Evolutionary conservation across 176 grass and related monocot genomes (phyloP), one percentile per base, ranked within the genome.

Genomic region (Phyllostachys edulis): DNA sequence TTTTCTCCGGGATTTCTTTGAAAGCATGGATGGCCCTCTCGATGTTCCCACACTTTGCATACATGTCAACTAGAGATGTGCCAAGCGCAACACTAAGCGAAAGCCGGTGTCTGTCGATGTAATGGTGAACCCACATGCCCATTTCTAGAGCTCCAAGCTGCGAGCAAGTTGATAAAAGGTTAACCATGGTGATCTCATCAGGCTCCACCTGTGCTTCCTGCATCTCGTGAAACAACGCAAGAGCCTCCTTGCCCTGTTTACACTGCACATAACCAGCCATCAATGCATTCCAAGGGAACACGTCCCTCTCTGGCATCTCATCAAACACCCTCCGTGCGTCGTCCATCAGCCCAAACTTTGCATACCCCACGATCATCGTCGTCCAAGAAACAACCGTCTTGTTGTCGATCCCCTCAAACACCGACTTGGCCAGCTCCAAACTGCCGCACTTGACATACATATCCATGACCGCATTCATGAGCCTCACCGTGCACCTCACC

Each of bases 61-160:
- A 97, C 91, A 97, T 97, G 75, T 97, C 94, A 73, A 97, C 84
- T 27, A 97, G 61, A 90, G 85, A 90, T 75, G 94, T 94, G 13
- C 82, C 80, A 72, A 97, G 79, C 17, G 86, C 71, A 54, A 86
- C 82, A 86, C 79, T 82, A 69, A 94, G 69, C 18, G 20, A 81
- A 20, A 97, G 84, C 26, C 9, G 47, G 69, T 89, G 49, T 57
- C 79, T 90, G 6, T 88, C 69, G 16, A 90, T 88, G 69, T 88
- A 97, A 36, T 60, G 85, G 85, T 94, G 91, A 65, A 90, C 71
- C 91, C 94, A 94, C 80, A 92, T 92, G 27, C 89, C 91, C 77
- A 86, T 93, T 62, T 94, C 91, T 34, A 94, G 38, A 38, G 89
- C 82, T 76, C 94, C 89, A 11, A 97, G 85, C 51, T 93, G 84